phyloP scores from a whole-genome alignment of 1,139 yeast species.

The Kurtzmaniella natalensis region DNA sequence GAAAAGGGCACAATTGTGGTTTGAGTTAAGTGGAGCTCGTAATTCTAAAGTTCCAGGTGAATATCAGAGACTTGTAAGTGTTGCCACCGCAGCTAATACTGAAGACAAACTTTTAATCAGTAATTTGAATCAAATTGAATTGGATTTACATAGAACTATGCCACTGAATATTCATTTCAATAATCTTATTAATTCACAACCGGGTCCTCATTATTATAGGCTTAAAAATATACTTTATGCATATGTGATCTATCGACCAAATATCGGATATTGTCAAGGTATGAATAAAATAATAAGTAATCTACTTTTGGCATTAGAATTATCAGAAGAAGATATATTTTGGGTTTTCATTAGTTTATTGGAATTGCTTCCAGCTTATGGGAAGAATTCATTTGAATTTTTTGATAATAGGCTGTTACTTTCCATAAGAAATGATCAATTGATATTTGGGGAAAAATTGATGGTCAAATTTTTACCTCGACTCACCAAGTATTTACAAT shows the following conservation, averaged over 20 bases:
- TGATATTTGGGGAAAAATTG: constrained; percentile 17
- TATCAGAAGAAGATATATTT: constrained; percentile 51
- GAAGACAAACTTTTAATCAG: constrained; percentile 19
- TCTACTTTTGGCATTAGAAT: constrained; percentile 32
- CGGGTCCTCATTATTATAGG: constrained; percentile 52
- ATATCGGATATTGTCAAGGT: constrained; percentile 59
- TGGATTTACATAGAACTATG: constrained; percentile 54
- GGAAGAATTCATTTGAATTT: constrained; percentile 7
- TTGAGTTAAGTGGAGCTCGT: constrained; percentile 51
- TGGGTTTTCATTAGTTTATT: constrained; percentile 52
- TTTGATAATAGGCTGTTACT: constrained; percentile 40
- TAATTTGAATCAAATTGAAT: constrained; percentile 48
- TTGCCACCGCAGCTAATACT: constrained; percentile 9
- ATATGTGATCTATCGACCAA: constrained; percentile 45
- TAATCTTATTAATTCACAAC: constrained; percentile 32
- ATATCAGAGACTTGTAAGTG: constrained; percentile 28
- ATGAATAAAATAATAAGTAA: constrained; percentile 61
- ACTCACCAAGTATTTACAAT: constrained; percentile 32
- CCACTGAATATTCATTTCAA: constrained; percentile 52
- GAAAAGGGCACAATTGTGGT: constrained; percentile 48
- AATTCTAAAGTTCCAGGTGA: constrained; percentile 46
- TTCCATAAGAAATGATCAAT: constrained; percentile 40
- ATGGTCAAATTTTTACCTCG: constrained; percentile 33
- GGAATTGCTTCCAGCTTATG: constrained; percentile 41
- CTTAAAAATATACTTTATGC: constrained; percentile 49